These are phyloP conservation scores for Takakia lepidozioides DNA, from an alignment of 225 moss, liverwort and hornwort species.

Conservation along the genomic window DNA sequence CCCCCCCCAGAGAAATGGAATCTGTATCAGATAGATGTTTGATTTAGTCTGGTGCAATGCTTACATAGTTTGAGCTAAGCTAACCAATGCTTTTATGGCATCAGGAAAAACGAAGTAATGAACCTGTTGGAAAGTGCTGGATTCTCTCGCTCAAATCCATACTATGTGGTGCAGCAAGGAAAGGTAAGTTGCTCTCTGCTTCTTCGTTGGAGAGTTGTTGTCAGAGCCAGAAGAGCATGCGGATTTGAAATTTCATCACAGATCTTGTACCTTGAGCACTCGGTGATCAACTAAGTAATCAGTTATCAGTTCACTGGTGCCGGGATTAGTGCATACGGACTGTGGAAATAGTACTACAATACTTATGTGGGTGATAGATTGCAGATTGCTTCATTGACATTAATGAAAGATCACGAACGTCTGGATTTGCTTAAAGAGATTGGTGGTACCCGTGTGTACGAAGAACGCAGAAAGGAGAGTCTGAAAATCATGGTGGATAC, in stretches of 20 bases:
- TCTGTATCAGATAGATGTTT: too few relatives aligned
- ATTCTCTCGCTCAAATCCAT: slow-evolving; percentile 90
- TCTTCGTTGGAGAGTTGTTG: neutral
- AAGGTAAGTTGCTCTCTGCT: slow-evolving; percentile 35
- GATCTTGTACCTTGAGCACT: too few relatives aligned
- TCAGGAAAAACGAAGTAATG: slow-evolving; percentile 92
- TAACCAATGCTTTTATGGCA: too few relatives aligned
- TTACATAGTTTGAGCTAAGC: too few relatives aligned
- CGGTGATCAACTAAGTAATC: too few relatives aligned
- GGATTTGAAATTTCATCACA: too few relatives aligned
- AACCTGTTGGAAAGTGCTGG: slow-evolving; percentile 92
- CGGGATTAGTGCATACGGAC: too few relatives aligned
- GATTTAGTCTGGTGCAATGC: too few relatives aligned
- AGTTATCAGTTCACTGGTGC: too few relatives aligned
- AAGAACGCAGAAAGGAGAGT: slow-evolving; percentile 91
- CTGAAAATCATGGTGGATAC: slow-evolving; percentile 93
- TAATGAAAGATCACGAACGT: slow-evolving; percentile 92
- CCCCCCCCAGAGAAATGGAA: too few relatives aligned
- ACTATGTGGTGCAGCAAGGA: slow-evolving; percentile 95
- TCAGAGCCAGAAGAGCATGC: too few relatives aligned
- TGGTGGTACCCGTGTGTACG: slow-evolving; percentile 92
- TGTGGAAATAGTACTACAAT: too few relatives aligned
- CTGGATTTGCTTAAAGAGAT: slow-evolving; percentile 88
- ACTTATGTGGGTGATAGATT: neutral
- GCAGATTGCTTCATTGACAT: slow-evolving; percentile 88